Base-by-base conservation (phyloP, 805 yeast genomes). In the Ogataea angusta region DNA sequence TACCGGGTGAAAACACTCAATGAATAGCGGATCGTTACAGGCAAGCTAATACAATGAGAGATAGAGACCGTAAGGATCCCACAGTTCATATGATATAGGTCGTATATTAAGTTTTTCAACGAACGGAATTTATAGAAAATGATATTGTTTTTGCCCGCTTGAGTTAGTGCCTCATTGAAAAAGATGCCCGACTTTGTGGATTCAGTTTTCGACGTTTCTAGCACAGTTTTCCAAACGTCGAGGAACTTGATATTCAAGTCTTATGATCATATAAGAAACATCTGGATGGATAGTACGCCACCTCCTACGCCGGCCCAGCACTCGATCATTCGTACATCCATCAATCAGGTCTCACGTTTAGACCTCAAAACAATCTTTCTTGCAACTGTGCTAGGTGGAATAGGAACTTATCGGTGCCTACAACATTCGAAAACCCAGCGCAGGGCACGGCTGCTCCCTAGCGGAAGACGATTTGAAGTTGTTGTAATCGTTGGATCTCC, bases 391-490 rank as follows among this genome's bases (percentile, higher is more conserved):
- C 22, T 32, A 6, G 36, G 35, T 18, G 23, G 25, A 12, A 22
- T 31, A 25, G 34, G 30, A 13, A 34, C 35, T 5, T 40, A 36
- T 28, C 15, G 26, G 10, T 43, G 26, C 23, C 8, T 14, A 6
- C 15, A n/a, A 18, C 16, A 18, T 12, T 10, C 14, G 5, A 12
- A 9, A 30, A n/a, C 12, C 16, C 30, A 30, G 10, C 64, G 91
- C 51, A 66, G 80, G 43, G 95, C 89, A 1, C 69, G 72, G 5
- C 72, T 79, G 43, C 67, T 87, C 23, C 51, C 73, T 5, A 80
- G 80, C 45, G 93, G 95, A 2, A 84, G 85, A 3, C 66, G 96
- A 36, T 72, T 73, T 45, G 93, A 86, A 51, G 91, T 85, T 7
- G 76, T 87, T 3, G 65, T 88, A 15, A 65, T 87, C 4, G 72